Base-by-base conservation (phyloP, 495 filamentous ascomycete species). In the Melanomma pulvis-pyrius region DNA sequence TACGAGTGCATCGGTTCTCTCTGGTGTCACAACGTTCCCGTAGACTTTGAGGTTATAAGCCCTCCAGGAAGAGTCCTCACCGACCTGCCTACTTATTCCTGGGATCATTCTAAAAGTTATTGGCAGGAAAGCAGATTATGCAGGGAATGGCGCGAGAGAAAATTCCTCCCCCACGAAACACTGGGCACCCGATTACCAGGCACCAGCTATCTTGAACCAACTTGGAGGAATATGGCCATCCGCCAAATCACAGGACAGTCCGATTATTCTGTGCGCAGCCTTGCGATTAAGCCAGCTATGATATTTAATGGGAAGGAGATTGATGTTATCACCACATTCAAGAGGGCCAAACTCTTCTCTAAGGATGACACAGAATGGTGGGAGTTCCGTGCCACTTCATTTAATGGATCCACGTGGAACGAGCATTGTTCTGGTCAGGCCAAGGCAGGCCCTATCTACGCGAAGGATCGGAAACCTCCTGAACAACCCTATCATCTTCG, bases 211-310 rank as follows among this genome's bases (percentile, higher is more conserved):
- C 28, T 41, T 15, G 32, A 26, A 4, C 48, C 60, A 3, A 63
- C 25, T 28, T 63, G 60, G 60, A 53, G 60, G n/a, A 54, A 54
- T 17, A 55, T 63, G 2, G 48, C 49, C 5, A 26, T 44, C 25
- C 59, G 74, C 0, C 83, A 83, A 53, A 22, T 57, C 2, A 36
- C 54, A 13, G 49, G 49, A 22, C 2, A 15, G 26, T 25, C 9
- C 15, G 58, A 49, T 28, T 61, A 29, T 32, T n/a, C 44, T 1
- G 46, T 32, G 25, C 39, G 46, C 25, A 5, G 25, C 22, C 1
- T 61, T 5, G 4, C 22, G 6, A 49, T 61, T 24, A 25, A 32
- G 24, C 49, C 39, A 28, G 59, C 47, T 25, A 36, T 62, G 47
- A 52, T 61, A 1, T 34, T 62, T 3, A 17, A 12, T 4, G 26